A percentile compares a stretch with the other conserved stretches of the same genome.
phyloP scores from a whole-genome alignment of 331 rosid genomes.

The Spiraea crenata region DNA sequence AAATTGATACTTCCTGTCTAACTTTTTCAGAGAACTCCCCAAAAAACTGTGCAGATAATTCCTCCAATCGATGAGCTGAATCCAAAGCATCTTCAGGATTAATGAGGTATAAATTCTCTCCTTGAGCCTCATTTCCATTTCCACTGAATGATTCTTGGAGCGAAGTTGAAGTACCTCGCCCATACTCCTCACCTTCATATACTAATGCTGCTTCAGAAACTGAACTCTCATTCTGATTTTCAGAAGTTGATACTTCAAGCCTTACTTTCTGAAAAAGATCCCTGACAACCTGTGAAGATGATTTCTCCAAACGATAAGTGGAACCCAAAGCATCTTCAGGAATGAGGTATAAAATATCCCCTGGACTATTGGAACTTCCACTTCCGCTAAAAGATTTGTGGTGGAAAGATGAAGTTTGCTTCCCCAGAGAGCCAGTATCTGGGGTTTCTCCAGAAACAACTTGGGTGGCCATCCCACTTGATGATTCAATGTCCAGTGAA shows the following conservation, averaged over 20 bases:
- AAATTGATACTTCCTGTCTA: constrained; percentile 52
- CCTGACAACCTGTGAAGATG: constrained; percentile 60
- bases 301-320: constrained; percentile 54
- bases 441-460: constrained; percentile 41
- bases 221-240: constrained; percentile 36
- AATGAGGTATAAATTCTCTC: constrained; percentile 29
- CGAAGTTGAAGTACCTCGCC: constrained; percentile 15
- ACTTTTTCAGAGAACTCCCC: constrained; percentile 63
- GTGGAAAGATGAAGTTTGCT: constrained; percentile 33
- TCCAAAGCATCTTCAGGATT: constrained; percentile 62
- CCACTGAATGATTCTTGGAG: constrained; percentile 26
- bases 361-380: constrained; percentile 35
- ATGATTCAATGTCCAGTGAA: constrained; percentile 27
- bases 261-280: constrained; percentile 56
- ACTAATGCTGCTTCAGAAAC: constrained; percentile 32
- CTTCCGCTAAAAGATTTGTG: constrained; percentile 34
- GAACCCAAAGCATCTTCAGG: constrained; percentile 77
- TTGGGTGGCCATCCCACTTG: constrained; percentile 34
- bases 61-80: constrained; percentile 61
- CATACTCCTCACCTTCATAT: constrained; percentile 36
- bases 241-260: constrained; percentile 53
- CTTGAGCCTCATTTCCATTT: constrained; percentile 26
- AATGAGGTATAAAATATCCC: constrained; percentile 30
- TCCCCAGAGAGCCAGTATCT: constrained; percentile 45
- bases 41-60: constrained; percentile 61